phyloP scores from a whole-genome alignment of 495 filamentous ascomycete genomes.

The Bryoglossum gracile region DNA sequence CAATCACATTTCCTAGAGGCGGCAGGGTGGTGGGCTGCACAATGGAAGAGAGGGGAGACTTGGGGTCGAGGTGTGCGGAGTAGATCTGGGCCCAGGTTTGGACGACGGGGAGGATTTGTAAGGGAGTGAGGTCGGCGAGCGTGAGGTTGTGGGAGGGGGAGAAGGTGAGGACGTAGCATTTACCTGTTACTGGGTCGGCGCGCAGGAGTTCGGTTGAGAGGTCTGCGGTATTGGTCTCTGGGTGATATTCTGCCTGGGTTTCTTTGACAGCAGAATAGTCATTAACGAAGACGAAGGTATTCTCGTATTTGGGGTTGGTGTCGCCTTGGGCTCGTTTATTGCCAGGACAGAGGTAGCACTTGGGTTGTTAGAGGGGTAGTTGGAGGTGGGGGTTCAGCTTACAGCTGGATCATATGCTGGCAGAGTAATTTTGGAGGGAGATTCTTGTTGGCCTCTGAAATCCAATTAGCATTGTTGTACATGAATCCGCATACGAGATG shows the following conservation, averaged over 20 bases:
- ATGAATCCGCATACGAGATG: neutral
- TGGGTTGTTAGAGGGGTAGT: slow-evolving; percentile 7
- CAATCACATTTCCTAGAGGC: slow-evolving; percentile 38
- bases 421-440: slow-evolving; percentile 64
- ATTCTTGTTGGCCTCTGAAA: slow-evolving; percentile 81
- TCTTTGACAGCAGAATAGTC: slow-evolving; percentile 98
- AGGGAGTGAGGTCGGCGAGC: slow-evolving; percentile 70
- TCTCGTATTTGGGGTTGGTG: slow-evolving; percentile 75
- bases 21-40: too few relatives aligned
- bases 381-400: slow-evolving; percentile 14
- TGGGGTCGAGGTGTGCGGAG: slow-evolving; percentile 64
- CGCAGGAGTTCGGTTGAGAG: slow-evolving; percentile 72
- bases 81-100: slow-evolving; percentile 87
- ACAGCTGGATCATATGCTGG: slow-evolving; percentile 74
- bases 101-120: slow-evolving; percentile 67
- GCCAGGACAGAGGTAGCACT: slow-evolving; percentile 94
- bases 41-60: slow-evolving; percentile 48
- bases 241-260: slow-evolving; percentile 65
- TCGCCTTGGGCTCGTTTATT: slow-evolving; percentile 91
- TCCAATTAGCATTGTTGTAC: neutral
- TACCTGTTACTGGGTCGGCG: slow-evolving; percentile 82
- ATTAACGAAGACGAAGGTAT: slow-evolving; percentile 92
- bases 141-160: slow-evolving; percentile 85
- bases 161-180: slow-evolving; percentile 97
- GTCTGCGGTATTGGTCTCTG: slow-evolving; percentile 47